Evolutionary conservation across 208 protist genomes (phyloP), one percentile per base, ranked within the genome.

Genomic region (Crithidia mellificae): DNA sequence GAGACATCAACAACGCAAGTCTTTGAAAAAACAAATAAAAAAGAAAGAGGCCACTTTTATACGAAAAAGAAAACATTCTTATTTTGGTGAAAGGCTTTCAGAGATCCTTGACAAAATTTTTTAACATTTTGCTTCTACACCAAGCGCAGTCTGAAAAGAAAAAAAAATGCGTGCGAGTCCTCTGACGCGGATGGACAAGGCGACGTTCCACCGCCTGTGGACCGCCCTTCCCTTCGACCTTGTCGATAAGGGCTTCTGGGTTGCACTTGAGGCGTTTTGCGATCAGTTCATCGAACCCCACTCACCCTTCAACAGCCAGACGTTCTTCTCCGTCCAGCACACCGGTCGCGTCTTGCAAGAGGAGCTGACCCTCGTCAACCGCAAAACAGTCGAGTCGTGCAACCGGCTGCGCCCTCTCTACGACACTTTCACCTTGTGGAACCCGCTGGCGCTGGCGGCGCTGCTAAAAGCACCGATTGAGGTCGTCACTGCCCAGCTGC

Each of bases 401-500:
- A 95, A 91, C 57, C 72, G 74, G 22, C 46, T 81, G 34, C 84
- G 87, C 0, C 53, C 61, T 1, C 67, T 88, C 38, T 92, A 88
- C 63, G 75, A 87, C 43, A 71, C 71, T 39, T 83, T 95, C 57
- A 87, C 83, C 0, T 54, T 95, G 12, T 89, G 81, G 83, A 95
- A 95, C 77, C 90, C 90, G 27, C 73, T 84, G 0, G 77, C 76
- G 2, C 53, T 95, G 6, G 65, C 86, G 2, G 62, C 71, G 19
- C 66, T 87, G n/a, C 67, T 92, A 25, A 83, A 88, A 32, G 74
- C 77, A 5, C 68, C 75, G 2, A 66, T 88, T 19, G 66, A 72
- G 14, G 77, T 81, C 43, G 90, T 95, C 15, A 78, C 90, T 30
- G 81, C 90, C 51, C 90, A 95, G 71, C 72, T 95, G 19, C 74